phyloP scores from a whole-genome alignment of 2,329 filamentous ascomycete species.

The Alternaria infectoria region DNA sequence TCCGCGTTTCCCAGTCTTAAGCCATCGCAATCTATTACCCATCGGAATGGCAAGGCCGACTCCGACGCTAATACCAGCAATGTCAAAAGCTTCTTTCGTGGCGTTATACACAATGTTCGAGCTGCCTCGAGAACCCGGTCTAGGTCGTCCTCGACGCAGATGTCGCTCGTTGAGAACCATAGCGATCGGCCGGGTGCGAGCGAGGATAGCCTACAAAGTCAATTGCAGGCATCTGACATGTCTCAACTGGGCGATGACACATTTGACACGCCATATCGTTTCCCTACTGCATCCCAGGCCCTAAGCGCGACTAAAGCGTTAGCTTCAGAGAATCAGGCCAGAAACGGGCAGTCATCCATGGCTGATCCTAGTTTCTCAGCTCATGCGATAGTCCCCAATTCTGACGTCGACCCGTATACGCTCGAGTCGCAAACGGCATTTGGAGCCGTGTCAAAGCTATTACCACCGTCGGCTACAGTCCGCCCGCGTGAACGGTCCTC shows the following conservation, averaged over 20 bases:
- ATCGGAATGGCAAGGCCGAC: slow-evolving; percentile 8
- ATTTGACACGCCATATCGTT: neutral
- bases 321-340: slow-evolving; percentile 14
- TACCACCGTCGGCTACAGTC: slow-evolving; percentile 18
- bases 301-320: neutral
- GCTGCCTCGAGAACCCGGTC: slow-evolving; percentile 26
- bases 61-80: slow-evolving; percentile 13
- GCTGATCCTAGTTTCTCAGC: slow-evolving; percentile 6
- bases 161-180: slow-evolving; percentile 7
- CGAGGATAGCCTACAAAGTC: slow-evolving; percentile 4
- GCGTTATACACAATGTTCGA: slow-evolving; percentile 29
- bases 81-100: slow-evolving; percentile 29
- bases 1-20: slow-evolving; percentile 7
- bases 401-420: slow-evolving; percentile 1
- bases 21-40: slow-evolving; percentile 3
- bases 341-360: slow-evolving; percentile 15
- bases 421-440: slow-evolving; percentile 4
- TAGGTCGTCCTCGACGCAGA: slow-evolving; percentile 22
- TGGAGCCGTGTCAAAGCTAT: slow-evolving; percentile 13
- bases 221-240: neutral
- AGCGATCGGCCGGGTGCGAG: slow-evolving; percentile 8
- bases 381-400: slow-evolving; percentile 5
- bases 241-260: neutral
- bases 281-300: neutral
- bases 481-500: slow-evolving; percentile 17